Conservation (phyloP, 768 basidiomycete species). For the Russula earlei region DNA sequence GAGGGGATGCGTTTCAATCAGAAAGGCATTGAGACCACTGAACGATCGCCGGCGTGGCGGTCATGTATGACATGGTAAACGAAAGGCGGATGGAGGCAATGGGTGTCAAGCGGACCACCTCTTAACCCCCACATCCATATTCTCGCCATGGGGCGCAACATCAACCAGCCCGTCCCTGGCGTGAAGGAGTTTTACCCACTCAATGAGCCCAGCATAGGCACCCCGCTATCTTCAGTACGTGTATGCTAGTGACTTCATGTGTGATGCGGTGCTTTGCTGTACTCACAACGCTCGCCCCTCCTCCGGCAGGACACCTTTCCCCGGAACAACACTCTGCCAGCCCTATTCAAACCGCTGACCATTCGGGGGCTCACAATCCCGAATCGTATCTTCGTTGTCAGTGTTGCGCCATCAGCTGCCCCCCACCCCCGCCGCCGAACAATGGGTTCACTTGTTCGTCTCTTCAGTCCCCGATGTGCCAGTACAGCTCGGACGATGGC, state of each 20-base stretch:
- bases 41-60: too few relatives aligned
- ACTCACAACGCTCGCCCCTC: background rate
- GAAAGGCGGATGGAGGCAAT: too few relatives aligned
- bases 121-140: too few relatives aligned
- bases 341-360: constrained; percentile 57
- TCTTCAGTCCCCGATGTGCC: constrained; percentile 72
- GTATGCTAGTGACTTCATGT: too few relatives aligned
- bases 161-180: constrained; percentile 42
- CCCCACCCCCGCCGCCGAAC: background rate
- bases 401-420: too few relatives aligned
- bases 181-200: constrained; percentile 49
- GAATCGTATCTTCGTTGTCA: constrained; percentile 63
- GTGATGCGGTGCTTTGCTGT: constrained; percentile 10
- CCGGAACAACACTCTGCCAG: constrained; percentile 43
- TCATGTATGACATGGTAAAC: too few relatives aligned
- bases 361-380: constrained; percentile 57
- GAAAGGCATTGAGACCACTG: too few relatives aligned
- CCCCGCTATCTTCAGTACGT: constrained; percentile 28
- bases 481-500: constrained; percentile 66
- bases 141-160: background rate
- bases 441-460: too few relatives aligned
- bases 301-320: constrained; percentile 28
- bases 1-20: too few relatives aligned
- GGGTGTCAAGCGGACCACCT: too few relatives aligned
- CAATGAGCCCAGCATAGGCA: constrained; percentile 50